These are phyloP conservation scores for Saccharomyces pastorianus DNA, from an alignment of 1,139 yeast species.

Conservation along the genomic window DNA sequence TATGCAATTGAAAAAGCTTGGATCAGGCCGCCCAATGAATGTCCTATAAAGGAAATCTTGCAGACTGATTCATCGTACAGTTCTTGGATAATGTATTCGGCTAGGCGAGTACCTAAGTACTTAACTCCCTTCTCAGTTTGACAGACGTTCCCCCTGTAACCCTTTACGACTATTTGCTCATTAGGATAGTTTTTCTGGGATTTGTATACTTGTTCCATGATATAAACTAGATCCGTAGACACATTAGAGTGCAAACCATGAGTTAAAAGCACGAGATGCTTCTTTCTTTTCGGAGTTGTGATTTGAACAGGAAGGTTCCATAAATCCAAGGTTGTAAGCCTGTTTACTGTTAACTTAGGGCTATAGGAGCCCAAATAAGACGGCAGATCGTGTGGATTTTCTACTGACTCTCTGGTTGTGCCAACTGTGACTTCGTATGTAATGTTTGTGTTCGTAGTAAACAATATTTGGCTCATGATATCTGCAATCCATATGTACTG, in stretches of 20 bases:
- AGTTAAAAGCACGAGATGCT: conserved; percentile 39
- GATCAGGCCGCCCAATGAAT: conserved; percentile 82
- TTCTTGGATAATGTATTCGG: conserved; percentile 60
- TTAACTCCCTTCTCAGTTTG: conserved; percentile 84
- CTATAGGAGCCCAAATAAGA: conserved; percentile 20
- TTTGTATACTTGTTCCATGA: conserved; percentile 69
- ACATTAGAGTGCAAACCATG: conserved; percentile 88
- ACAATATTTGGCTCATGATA: conserved; percentile 71
- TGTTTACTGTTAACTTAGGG: conserved; percentile 38
- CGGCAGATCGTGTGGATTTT: conserved; percentile 9
- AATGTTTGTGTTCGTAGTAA: conserved; percentile 59
- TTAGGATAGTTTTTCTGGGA: conserved; percentile 35
- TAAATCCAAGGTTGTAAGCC: conserved; percentile 56
- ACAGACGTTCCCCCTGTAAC: conserved; percentile 75
- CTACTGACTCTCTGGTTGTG: conserved; percentile 36
- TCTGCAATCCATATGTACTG: conserved; percentile 72
- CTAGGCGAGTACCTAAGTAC: conserved; percentile 73
- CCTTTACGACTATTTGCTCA: conserved; percentile 65
- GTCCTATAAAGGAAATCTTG: conserved; percentile 77
- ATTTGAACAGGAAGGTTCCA: conserved; percentile 60
- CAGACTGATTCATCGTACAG: conserved; percentile 40
- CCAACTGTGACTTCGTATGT: conserved; percentile 63
- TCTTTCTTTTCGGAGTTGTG: conserved; percentile 6
- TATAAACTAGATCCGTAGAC: conserved; percentile 75
- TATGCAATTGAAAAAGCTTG: conserved; percentile 88